phyloP scores from a whole-genome alignment of 495 filamentous ascomycete species.

The Penicillium parvum region DNA sequence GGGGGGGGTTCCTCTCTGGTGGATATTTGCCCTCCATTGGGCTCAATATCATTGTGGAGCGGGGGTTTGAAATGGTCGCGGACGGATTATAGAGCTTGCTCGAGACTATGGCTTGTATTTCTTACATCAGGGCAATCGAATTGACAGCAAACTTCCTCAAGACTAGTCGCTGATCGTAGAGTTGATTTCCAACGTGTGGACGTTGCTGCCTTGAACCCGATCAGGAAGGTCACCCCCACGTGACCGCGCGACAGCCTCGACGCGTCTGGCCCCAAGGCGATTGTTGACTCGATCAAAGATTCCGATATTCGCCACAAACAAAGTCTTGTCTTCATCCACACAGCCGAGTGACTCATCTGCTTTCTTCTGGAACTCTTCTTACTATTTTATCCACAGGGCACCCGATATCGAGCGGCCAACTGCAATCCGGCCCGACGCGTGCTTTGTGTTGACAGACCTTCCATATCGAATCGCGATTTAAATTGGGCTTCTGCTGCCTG shows the following conservation, averaged over 20 bases:
- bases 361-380: not conserved
- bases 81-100: no score
- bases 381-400: not conserved
- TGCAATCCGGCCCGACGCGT: slow-evolving; percentile 3
- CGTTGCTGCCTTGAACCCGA: slow-evolving; percentile 10
- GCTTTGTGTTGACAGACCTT: slow-evolving; percentile 3
- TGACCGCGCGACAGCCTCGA: slow-evolving; percentile 40
- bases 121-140: no score
- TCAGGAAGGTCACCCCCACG: slow-evolving; percentile 23
- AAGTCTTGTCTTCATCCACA: not conserved
- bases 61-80: no score
- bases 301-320: slow-evolving; percentile 26
- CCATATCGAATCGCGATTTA: not conserved
- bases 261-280: slow-evolving; percentile 29
- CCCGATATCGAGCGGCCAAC: not conserved
- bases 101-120: no score
- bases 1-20: no score
- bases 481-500: not conserved
- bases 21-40: no score
- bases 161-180: no score
- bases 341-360: slow-evolving; percentile 1
- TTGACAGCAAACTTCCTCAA: no score
- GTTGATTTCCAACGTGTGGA: not conserved
- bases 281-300: slow-evolving; percentile 11
- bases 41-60: no score